phyloP scores from a whole-genome alignment of 129 eudicot genomes.

The Daucus carota region DH1_v3.0 NC_030381.2:38883501-38884000 shows the following conservation, averaged over 20 bases:
- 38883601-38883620: background rate
- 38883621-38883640: background rate
- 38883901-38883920: too few species aligned
- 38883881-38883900: too few species aligned
- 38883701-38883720: background rate
- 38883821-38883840: conserved; percentile 3
- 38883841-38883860: background rate
- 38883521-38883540: background rate
- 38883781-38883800: conserved; percentile 1
- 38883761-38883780: conserved; percentile 3
- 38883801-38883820: background rate
- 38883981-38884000: too few species aligned
- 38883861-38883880: background rate
- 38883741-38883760: background rate
- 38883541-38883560: background rate
- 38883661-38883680: background rate
- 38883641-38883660: background rate
- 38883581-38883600: background rate
- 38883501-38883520: background rate
- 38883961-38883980: too few species aligned
- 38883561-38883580: background rate
- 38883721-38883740: background rate
- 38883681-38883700: background rate
- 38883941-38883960: too few species aligned
- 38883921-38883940: too few species aligned